A percentile compares a stretch with the other conserved stretches of the same genome.
These are phyloP conservation scores for Arachis hypogaea DNA, from an alignment of 306 rosid species.

Conservation along the genomic window DNA sequence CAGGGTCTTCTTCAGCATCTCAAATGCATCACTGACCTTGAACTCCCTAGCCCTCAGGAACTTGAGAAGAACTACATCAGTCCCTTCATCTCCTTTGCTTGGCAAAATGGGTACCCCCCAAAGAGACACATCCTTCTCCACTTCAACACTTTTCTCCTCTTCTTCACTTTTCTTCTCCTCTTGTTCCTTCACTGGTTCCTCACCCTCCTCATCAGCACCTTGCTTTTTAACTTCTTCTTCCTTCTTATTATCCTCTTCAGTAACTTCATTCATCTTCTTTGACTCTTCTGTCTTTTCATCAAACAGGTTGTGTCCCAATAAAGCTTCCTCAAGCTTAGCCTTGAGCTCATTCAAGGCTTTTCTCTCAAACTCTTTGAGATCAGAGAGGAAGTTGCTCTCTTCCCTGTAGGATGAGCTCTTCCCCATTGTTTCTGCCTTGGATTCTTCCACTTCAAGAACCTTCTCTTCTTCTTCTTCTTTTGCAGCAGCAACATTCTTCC, in stretches of 20 bases:
- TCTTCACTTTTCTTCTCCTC: not conserved
- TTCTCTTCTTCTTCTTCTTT: slow-evolving; percentile 19
- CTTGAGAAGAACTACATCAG: slow-evolving; percentile 50
- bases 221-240: not conserved
- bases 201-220: slow-evolving; percentile 1
- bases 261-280: slow-evolving; percentile 21
- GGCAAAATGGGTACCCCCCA: slow-evolving; percentile 58
- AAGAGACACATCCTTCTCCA: slow-evolving; percentile 33
- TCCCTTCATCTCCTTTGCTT: slow-evolving; percentile 44
- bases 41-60: slow-evolving; percentile 62
- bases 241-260: not conserved
- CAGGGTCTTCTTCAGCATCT: slow-evolving; percentile 58
- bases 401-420: slow-evolving; percentile 52
- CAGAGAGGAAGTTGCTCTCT: slow-evolving; percentile 54
- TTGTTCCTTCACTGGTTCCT: slow-evolving; percentile 24
- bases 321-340: slow-evolving; percentile 54
- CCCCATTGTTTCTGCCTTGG: slow-evolving; percentile 34
- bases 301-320: slow-evolving; percentile 37
- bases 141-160: slow-evolving; percentile 30
- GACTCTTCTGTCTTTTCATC: slow-evolving; percentile 30
- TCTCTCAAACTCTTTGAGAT: slow-evolving; percentile 53
- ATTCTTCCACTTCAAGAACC: slow-evolving; percentile 28
- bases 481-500: slow-evolving; percentile 22
- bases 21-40: slow-evolving; percentile 49
- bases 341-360: slow-evolving; percentile 47